These are phyloP conservation scores for Furcasterigmium sp. DNA, from an alignment of 2,329 filamentous ascomycete species.

Conservation along the genomic window DNA sequence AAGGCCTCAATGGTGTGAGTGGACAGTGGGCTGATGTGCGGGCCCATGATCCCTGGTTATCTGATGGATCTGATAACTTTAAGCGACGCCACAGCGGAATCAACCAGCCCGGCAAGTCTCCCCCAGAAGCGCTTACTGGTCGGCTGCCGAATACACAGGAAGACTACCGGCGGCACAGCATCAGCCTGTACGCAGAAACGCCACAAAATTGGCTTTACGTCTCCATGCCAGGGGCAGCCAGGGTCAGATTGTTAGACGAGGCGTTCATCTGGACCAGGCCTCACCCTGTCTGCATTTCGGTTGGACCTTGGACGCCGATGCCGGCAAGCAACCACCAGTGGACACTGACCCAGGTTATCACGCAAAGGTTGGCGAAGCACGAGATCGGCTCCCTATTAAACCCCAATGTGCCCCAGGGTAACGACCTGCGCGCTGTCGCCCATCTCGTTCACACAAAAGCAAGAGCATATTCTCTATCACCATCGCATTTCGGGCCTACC, in stretches of 20 bases:
- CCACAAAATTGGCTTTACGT: background rate
- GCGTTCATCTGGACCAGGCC: too few species aligned
- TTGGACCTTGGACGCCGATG: too few species aligned
- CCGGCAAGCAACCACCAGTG: too few species aligned
- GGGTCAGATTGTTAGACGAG: too few species aligned
- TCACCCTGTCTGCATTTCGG: too few species aligned
- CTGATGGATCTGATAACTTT: constrained; percentile 1
- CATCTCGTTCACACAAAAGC: background rate
- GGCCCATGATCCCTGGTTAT: background rate
- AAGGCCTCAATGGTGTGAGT: too few species aligned
- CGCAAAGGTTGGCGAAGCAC: too few species aligned
- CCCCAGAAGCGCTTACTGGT: background rate
- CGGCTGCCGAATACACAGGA: background rate
- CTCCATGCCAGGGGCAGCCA: background rate
- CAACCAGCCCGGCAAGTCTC: background rate
- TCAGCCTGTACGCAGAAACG: background rate
- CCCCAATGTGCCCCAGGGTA: too few species aligned
- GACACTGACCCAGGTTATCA: too few species aligned
- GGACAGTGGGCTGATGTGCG: too few species aligned
- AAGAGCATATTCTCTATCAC: constrained; percentile 1
- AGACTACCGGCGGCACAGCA: background rate
- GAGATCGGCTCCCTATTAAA: too few species aligned
- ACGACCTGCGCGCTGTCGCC: background rate
- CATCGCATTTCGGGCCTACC: too few species aligned
- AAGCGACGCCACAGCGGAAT: background rate